Percentiles rank a stretch among this genome's conserved stretches.
phyloP scores from a whole-genome alignment of 78 protist genomes.

The Speleostelium caveatum region DNA sequence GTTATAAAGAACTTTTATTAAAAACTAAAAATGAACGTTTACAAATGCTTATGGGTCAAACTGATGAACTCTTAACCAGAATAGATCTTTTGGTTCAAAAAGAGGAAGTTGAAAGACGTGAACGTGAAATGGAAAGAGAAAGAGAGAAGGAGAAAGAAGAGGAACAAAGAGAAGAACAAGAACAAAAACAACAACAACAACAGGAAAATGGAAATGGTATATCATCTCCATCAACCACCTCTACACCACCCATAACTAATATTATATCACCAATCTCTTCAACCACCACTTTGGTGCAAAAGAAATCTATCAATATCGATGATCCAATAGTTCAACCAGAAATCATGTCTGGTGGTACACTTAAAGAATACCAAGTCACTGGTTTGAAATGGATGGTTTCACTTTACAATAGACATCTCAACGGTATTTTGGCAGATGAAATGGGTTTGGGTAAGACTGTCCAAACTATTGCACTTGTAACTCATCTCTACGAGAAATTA shows the following conservation, averaged over 20 bases:
- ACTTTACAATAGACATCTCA: constrained; percentile 91
- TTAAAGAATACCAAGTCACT: constrained; percentile 82
- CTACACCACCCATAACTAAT: too few species aligned
- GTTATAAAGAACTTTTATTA: constrained; percentile 70
- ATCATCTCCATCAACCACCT: too few species aligned
- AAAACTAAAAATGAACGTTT: constrained; percentile 75
- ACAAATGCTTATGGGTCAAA: constrained; percentile 65
- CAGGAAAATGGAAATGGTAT: constrained; percentile 3
- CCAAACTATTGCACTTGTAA: constrained; percentile 91
- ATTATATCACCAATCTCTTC: too few species aligned
- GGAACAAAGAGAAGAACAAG: constrained; percentile 7
- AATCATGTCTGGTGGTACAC: constrained; percentile 77
- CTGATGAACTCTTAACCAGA: constrained; percentile 34
- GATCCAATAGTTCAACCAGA: constrained; percentile 58
- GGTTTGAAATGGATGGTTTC: constrained; percentile 97
- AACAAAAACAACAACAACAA: too few species aligned
- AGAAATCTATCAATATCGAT: constrained; percentile 18
- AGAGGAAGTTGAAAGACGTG: constrained; percentile 55
- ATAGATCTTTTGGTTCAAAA: constrained; percentile 65
- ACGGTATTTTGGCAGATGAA: constrained; percentile 99
- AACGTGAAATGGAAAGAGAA: constrained; percentile 22
- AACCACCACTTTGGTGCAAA: constrained; percentile 16
- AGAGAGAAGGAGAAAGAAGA: constrained; percentile 16
- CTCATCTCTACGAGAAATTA: constrained; percentile 78
- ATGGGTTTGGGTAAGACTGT: constrained; percentile 99